phyloP scores from a whole-genome alignment of 2,329 filamentous ascomycete species.

The Ascochyta clinopodiicola region DNA sequence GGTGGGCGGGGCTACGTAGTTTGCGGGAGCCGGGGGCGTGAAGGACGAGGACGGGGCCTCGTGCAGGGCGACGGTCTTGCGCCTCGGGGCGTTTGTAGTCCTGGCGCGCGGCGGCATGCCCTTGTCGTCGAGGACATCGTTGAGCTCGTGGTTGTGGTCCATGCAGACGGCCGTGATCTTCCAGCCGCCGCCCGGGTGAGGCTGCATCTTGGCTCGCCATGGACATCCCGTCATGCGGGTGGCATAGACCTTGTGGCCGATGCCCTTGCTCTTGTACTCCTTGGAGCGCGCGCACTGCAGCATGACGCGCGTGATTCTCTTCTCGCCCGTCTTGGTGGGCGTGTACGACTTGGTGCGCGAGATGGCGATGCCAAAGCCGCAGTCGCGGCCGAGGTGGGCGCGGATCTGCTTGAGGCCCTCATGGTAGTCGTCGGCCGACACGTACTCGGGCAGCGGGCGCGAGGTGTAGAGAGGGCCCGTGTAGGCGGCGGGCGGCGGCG shows the following conservation, averaged over 20 bases:
- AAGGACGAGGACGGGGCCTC: conserved; percentile 7
- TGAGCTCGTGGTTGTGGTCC: conserved; percentile 20
- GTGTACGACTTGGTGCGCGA: conserved; percentile 22
- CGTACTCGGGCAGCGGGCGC: conserved; percentile 15
- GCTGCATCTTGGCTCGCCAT: conserved; percentile 21
- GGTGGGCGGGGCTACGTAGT: conserved; percentile 4
- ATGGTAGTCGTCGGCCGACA: conserved; percentile 20
- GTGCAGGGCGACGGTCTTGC: background rate
- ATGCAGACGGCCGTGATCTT: conserved; percentile 14
- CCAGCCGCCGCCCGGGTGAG: conserved; percentile 18
- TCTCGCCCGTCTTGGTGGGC: conserved; percentile 17
- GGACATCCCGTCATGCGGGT: conserved; percentile 22
- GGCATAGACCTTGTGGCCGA: conserved; percentile 16
- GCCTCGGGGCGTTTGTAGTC: background rate
- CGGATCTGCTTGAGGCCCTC: conserved; percentile 22
- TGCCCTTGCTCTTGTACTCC: conserved; percentile 21
- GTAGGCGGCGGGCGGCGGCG: background rate
- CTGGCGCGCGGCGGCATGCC: conserved; percentile 23
- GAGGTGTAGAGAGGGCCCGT: conserved; percentile 11
- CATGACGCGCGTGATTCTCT: conserved; percentile 19
- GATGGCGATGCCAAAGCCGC: conserved; percentile 21
- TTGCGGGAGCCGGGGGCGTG: conserved; percentile 10
- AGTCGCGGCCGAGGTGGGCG: conserved; percentile 20
- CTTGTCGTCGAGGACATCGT: conserved; percentile 17
- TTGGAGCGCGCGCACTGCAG: conserved; percentile 22